These are phyloP conservation scores for Harrya chromipes DNA, from an alignment of 768 basidiomycete genomes.

Conservation along the genomic window DNA sequence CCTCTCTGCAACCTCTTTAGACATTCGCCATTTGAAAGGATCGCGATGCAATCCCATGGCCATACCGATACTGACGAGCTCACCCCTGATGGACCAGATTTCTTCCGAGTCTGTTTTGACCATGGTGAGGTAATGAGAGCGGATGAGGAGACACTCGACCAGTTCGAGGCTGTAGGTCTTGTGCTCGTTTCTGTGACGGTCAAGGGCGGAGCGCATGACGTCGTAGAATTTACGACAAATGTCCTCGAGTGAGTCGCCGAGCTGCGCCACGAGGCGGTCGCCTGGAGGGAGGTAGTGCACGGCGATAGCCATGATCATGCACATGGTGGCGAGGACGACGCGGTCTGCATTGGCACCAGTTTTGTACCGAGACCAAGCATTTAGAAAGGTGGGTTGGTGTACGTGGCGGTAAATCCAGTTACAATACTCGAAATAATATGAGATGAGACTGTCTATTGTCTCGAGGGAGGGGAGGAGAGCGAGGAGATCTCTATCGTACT, in stretches of 20 bases:
- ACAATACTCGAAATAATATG: slow-evolving; percentile 81
- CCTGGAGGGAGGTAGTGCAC: slow-evolving; percentile 67
- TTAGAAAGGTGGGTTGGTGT: slow-evolving; percentile 56
- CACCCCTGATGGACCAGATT: slow-evolving; percentile 73
- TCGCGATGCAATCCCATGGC: slow-evolving; percentile 87
- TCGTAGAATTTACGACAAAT: slow-evolving; percentile 66
- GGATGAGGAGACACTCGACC: slow-evolving; percentile 68
- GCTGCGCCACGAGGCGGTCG: slow-evolving; percentile 56
- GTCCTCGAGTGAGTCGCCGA: slow-evolving; percentile 54
- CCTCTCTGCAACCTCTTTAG: slow-evolving; percentile 66
- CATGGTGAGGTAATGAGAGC: slow-evolving; percentile 69
- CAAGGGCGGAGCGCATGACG: slow-evolving; percentile 61
- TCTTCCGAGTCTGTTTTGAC: slow-evolving; percentile 77
- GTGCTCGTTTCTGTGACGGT: slow-evolving; percentile 57
- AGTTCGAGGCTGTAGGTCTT: slow-evolving; percentile 67
- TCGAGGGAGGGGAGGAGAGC: slow-evolving; percentile 60
- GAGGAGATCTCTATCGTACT: slow-evolving; percentile 74
- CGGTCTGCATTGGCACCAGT: slow-evolving; percentile 62
- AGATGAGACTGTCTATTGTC: slow-evolving; percentile 68
- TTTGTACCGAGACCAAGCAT: slow-evolving; percentile 75
- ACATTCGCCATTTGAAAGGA: slow-evolving; percentile 76
- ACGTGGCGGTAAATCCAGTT: slow-evolving; percentile 86
- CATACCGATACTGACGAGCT: slow-evolving; percentile 69
- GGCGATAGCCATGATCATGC: slow-evolving; percentile 71
- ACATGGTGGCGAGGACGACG: slow-evolving; percentile 66